Percentiles rank a stretch among this genome's conserved stretches.
Conservation (phyloP, 768 basidiomycete species). For the Candolleomyces eurysporus region DNA sequence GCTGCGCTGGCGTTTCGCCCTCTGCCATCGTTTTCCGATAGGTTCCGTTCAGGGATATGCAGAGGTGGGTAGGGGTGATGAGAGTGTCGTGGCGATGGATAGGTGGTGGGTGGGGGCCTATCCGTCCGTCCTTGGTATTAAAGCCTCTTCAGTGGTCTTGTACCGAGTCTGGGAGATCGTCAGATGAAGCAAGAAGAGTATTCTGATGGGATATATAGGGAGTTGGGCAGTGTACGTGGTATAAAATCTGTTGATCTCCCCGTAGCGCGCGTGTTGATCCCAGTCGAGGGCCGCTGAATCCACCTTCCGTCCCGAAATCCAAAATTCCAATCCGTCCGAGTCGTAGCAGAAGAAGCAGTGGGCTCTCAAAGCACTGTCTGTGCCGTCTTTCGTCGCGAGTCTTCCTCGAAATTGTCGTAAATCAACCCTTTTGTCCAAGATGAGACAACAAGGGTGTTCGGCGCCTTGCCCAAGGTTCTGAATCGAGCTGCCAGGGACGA, state of each 20-base stretch:
- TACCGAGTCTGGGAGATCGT: no score
- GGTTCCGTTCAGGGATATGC: background rate
- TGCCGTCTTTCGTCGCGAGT: background rate
- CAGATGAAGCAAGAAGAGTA: no score
- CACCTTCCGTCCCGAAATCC: background rate
- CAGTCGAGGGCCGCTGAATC: background rate
- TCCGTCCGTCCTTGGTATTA: no score
- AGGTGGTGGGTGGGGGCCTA: background rate
- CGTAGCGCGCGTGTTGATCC: background rate
- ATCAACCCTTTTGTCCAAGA: background rate
- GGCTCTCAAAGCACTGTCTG: background rate
- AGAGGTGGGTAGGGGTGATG: background rate
- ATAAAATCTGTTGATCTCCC: no score
- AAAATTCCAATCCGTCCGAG: background rate
- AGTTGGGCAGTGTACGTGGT: no score
- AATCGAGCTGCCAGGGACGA: background rate
- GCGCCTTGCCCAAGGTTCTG: background rate
- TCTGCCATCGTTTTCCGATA: slow-evolving; percentile 1
- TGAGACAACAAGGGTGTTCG: background rate
- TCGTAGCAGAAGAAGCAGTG: background rate
- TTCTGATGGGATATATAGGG: no score
- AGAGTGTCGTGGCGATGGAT: background rate
- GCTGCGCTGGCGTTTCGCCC: background rate
- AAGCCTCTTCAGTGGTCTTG: no score
- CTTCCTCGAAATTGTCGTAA: background rate